Percentiles rank a stretch among this genome's conserved stretches.
Evolutionary conservation across 1,284 basidiomycete genomes (phyloP).

Genomic region (Gymnopus androsaceus): DNA sequence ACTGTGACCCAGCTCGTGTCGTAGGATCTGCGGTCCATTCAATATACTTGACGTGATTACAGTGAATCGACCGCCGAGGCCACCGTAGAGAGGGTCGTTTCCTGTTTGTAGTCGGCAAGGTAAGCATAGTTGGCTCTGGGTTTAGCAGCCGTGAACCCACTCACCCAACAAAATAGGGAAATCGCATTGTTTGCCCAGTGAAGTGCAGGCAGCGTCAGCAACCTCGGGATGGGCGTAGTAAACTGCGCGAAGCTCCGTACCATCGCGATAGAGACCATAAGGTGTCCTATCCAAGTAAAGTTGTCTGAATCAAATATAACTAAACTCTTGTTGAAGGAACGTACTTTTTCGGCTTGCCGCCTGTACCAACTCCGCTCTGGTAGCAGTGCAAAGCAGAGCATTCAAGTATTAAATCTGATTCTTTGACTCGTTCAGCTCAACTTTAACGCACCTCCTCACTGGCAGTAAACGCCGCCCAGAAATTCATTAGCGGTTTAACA

Average conservation of each 20-base stretch:
- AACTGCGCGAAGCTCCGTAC: constrained; percentile 78
- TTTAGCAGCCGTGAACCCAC: constrained; percentile 20
- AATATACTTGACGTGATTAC: constrained; percentile 78
- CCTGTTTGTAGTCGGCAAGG: constrained; percentile 38
- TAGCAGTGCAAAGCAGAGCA: too few species aligned
- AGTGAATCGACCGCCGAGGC: constrained; percentile 80
- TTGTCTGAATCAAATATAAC: not conserved
- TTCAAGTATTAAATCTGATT: too few species aligned
- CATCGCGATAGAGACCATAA: constrained; percentile 79
- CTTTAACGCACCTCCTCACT: constrained; percentile 68
- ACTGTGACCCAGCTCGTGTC: constrained; percentile 85
- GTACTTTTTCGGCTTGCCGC: constrained; percentile 69
- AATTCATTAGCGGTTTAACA: constrained; percentile 76
- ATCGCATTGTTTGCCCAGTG: constrained; percentile 68
- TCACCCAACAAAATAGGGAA: constrained; percentile 77
- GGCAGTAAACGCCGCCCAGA: constrained; percentile 81
- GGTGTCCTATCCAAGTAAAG: constrained; percentile 50
- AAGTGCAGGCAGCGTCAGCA: constrained; percentile 69
- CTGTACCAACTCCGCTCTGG: constrained; percentile 76
- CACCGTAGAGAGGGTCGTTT: constrained; percentile 82
- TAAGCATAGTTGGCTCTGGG: not conserved
- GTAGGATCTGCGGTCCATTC: constrained; percentile 77
- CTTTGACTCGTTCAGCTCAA: too few species aligned
- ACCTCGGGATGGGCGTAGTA: constrained; percentile 70
- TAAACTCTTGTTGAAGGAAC: constrained; percentile 20